phyloP scores from a whole-genome alignment of 2,329 filamentous ascomycete species.

The Aspergillus phoenicis region DNA sequence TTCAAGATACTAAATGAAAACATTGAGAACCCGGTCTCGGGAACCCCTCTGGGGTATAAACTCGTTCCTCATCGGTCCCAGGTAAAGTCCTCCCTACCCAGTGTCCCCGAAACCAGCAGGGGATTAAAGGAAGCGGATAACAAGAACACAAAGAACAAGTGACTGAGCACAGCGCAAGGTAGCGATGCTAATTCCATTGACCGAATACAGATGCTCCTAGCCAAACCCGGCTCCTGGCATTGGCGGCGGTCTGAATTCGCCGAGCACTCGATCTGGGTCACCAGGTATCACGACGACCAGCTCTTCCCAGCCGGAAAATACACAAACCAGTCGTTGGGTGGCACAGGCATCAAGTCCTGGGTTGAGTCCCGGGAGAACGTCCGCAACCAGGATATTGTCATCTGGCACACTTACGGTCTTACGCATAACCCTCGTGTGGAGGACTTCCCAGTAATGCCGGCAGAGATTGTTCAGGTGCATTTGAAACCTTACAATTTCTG shows the following conservation, averaged over 20 bases:
- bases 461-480: slow-evolving; percentile 1
- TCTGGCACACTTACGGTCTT: slow-evolving; percentile 31
- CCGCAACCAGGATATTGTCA: slow-evolving; percentile 34
- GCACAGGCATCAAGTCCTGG: slow-evolving; percentile 27
- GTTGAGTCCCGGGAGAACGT: slow-evolving; percentile 21
- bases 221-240: slow-evolving; percentile 52
- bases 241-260: slow-evolving; percentile 54
- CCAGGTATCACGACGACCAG: slow-evolving; percentile 53
- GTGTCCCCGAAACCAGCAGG: background rate
- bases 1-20: slow-evolving; percentile 62
- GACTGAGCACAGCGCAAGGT: too few species aligned
- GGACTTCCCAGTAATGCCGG: slow-evolving; percentile 12
- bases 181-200: background rate
- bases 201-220: slow-evolving; percentile 52
- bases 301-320: slow-evolving; percentile 53
- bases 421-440: slow-evolving; percentile 9
- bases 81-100: background rate
- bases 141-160: background rate
- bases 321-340: slow-evolving; percentile 50
- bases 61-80: slow-evolving; percentile 55
- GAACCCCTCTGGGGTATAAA: slow-evolving; percentile 57
- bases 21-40: slow-evolving; percentile 54
- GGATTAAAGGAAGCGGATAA: background rate
- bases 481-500: background rate
- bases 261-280: slow-evolving; percentile 56